Evolutionary conservation across 2,329 filamentous ascomycete genomes (phyloP), one percentile per base, ranked within the genome.

Genomic region (Neocucurbitaria cava): DNA sequence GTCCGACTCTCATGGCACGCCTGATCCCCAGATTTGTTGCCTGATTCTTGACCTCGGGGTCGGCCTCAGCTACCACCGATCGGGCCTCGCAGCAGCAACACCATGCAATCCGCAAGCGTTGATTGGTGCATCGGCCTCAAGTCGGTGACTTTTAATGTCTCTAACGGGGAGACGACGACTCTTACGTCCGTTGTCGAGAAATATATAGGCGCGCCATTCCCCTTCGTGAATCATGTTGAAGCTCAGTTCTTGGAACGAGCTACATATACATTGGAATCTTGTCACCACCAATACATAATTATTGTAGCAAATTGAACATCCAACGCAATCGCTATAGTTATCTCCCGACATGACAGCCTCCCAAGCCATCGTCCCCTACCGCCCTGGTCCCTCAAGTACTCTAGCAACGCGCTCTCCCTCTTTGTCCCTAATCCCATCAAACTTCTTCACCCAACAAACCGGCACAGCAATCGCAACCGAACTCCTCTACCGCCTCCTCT

Each of bases 401-500:
- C 23, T 58, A 10, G 45, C 52, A 11, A 42, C 41, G 15, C 49
- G 36, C 38, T 36, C 50, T 28, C 50, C 46, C 10, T 42, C 53
- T 23, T 40, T 39, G 20, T 59, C 61, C 1, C 45, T 64, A 13
- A 56, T 66, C 26, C 46, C 59, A 5, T 58, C 55, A 9, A 49
- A 39, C 33, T 51, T 61, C 33, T 64, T 64, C 46, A 54, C 47
- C 4, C 59, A 55, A 20, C 59, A 60, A 45, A 68, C 67, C 31
- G 65, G 65, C 21, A 68, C 65, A 8, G 65, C 66, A 18, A 65
- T 72, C 26, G 65, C 62, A 15, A 70, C 70, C 2, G 68, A 72
- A 45, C 58, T 72, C 3, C 61, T 71, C 46, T 73, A 71, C 36
- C 69, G 70, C 43, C 39, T 73, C 28, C 65, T 73, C 36, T 46